Evolutionary conservation across 2,329 filamentous ascomycete genomes (phyloP).

Genomic region (Penicillium sp.): DNA sequence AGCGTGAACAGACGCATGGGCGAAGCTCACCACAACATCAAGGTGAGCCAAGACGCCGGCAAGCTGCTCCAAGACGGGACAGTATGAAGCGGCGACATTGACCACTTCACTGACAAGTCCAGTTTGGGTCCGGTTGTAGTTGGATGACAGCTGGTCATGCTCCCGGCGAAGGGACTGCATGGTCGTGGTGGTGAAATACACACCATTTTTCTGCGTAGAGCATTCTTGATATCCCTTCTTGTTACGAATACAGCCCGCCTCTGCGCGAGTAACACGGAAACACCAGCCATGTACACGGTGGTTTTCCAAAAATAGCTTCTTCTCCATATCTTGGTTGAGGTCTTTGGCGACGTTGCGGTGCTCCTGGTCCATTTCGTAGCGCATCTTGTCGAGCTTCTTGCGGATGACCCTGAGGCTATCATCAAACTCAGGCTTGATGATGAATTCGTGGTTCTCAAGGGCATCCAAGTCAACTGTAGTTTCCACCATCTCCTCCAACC

Average conservation of each 20-base stretch:
- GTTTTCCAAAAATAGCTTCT: conserved; percentile 97
- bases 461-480: conserved; percentile 95
- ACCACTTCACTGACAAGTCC: conserved; percentile 92
- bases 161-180: conserved; percentile 81
- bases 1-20: conserved; percentile 89
- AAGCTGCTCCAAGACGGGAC: conserved; percentile 84
- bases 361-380: conserved; percentile 78
- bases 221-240: conserved; percentile 89
- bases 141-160: conserved; percentile 89
- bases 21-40: conserved; percentile 91
- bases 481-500: conserved; percentile 96
- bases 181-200: conserved; percentile 90
- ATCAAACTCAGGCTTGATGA: conserved; percentile 98
- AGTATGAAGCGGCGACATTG: conserved; percentile 88
- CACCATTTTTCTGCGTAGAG: conserved; percentile 97
- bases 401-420: conserved; percentile 83
- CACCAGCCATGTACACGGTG: conserved; percentile 97
- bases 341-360: conserved; percentile 75
- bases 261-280: conserved; percentile 85
- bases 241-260: conserved; percentile 90
- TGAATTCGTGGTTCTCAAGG: conserved; percentile 94
- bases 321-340: conserved; percentile 88
- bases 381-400: conserved; percentile 83
- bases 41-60: conserved; percentile 87
- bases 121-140: conserved; percentile 91